phyloP scores from a whole-genome alignment of 805 yeast genomes.

The Barnettozyma siamensis region DNA sequence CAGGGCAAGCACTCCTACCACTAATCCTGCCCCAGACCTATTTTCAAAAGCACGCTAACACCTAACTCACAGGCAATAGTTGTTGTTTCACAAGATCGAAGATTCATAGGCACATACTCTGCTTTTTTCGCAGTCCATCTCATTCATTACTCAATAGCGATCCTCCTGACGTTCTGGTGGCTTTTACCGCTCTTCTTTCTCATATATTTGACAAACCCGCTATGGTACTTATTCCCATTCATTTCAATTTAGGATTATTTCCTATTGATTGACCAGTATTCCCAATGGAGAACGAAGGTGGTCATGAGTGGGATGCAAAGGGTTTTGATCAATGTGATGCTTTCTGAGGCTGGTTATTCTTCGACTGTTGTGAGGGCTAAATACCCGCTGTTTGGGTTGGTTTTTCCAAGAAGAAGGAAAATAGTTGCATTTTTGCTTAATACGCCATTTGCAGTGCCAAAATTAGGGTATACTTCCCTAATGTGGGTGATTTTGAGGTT shows the following conservation, averaged over 20 bases:
- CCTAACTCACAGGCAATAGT: slow-evolving; percentile 2
- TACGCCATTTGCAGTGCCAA: slow-evolving; percentile 1
- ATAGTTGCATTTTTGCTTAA: slow-evolving; percentile 1
- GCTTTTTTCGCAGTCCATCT: slow-evolving; percentile 4
- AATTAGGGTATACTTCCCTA: not conserved
- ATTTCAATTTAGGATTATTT: slow-evolving; percentile 6
- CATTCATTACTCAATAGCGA: slow-evolving; percentile 2
- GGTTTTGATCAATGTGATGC: slow-evolving; percentile 2
- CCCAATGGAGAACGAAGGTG: slow-evolving; percentile 7
- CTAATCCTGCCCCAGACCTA: too few species aligned
- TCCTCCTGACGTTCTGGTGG: slow-evolving; percentile 7
- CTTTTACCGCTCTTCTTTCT: slow-evolving; percentile 3
- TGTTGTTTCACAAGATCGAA: slow-evolving; percentile 2
- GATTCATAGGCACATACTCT: slow-evolving; percentile 5
- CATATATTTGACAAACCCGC: slow-evolving; percentile 1
- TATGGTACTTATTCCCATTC: slow-evolving; percentile 8
- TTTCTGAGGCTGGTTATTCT: slow-evolving; percentile 8
- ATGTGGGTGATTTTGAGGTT: not conserved
- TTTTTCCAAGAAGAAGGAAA: slow-evolving; percentile 5
- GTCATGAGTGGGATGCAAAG: slow-evolving; percentile 2
- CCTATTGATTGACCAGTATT: slow-evolving; percentile 1
- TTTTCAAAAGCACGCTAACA: too few species aligned
- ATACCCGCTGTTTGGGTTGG: slow-evolving; percentile 3
- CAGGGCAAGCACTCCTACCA: slow-evolving; percentile 1
- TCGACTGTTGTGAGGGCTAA: slow-evolving; percentile 6